Evolutionary conservation across 352 stramenopile species (phyloP).

Genomic region (Stephanocyclus meneghinianus): DNA sequence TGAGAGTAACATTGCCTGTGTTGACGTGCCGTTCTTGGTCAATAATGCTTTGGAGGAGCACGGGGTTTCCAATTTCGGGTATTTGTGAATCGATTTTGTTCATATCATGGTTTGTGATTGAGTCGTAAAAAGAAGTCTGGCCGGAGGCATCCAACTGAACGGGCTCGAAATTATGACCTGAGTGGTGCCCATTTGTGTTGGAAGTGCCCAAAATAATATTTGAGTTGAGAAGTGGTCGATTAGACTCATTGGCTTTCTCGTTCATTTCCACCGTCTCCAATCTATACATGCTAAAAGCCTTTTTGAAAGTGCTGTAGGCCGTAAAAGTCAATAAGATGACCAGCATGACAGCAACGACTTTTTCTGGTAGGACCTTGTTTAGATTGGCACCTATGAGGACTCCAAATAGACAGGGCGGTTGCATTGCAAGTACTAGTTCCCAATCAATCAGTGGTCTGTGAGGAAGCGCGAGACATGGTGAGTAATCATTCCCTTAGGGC

Average conservation of each 20-base stretch:
- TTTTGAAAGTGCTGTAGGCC: constrained; percentile 87
- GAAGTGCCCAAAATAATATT: neutral
- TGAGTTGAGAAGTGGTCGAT: neutral
- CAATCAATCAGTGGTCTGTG: constrained; percentile 91
- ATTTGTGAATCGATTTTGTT: constrained; percentile 18
- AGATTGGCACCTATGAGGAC: constrained; percentile 87
- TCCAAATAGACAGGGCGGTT: constrained; percentile 88
- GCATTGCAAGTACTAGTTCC: constrained; percentile 96
- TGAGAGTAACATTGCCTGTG: constrained; percentile 85
- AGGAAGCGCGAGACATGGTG: too few relatives aligned
- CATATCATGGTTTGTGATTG: constrained; percentile 12
- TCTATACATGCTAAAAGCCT: constrained; percentile 86
- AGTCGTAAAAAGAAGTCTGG: neutral
- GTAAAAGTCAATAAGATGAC: constrained; percentile 88
- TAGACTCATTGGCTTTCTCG: neutral
- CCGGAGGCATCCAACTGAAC: neutral
- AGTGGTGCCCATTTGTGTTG: neutral
- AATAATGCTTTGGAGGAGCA: constrained; percentile 61
- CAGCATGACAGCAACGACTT: constrained; percentile 87
- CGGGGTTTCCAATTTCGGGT: constrained; percentile 37
- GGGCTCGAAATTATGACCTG: neutral
- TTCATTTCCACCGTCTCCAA: constrained; percentile 81
- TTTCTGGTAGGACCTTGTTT: constrained; percentile 89
- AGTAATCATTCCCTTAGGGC: too few relatives aligned
- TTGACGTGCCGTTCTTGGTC: constrained; percentile 84